Evolutionary conservation across 1,284 basidiomycete genomes (phyloP).

Genomic region (Fistulina hepatica): DNA sequence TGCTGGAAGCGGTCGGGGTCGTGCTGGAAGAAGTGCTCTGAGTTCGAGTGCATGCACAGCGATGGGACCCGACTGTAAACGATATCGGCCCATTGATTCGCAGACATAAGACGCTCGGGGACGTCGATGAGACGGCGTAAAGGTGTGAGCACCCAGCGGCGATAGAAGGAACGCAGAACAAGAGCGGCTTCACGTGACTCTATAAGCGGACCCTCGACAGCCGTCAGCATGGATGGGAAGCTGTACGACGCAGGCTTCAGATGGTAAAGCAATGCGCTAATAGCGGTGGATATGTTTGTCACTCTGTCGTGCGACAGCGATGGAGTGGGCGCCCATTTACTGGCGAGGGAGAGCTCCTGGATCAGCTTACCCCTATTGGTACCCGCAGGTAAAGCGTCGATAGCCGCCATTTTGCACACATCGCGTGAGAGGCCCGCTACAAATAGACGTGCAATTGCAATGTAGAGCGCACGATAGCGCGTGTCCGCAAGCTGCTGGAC

Average conservation of each 20-base stretch:
- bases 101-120: conserved; percentile 53
- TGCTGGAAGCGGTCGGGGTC: conserved; percentile 45
- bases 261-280: conserved; percentile 40
- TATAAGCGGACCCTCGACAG: no score
- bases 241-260: conserved; percentile 16
- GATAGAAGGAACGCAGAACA: conserved; percentile 40
- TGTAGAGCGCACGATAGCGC: conserved; percentile 49
- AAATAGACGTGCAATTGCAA: conserved; percentile 52
- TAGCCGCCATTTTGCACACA: conserved; percentile 25
- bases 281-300: conserved; percentile 53
- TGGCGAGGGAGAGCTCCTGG: conserved; percentile 40
- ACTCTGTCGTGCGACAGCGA: conserved; percentile 46
- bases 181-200: conserved; percentile 14
- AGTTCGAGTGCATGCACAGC: conserved; percentile 48
- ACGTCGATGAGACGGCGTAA: conserved; percentile 36
- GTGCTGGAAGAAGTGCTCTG: conserved; percentile 39
- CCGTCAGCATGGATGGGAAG: conserved; percentile 20
- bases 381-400: conserved; percentile 21
- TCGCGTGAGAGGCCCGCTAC: conserved; percentile 41
- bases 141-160: conserved; percentile 44
- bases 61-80: conserved; percentile 46
- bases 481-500: conserved; percentile 32
- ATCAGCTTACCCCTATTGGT: conserved; percentile 28
- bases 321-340: conserved; percentile 63
- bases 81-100: conserved; percentile 47